phyloP scores from a whole-genome alignment of 169 alveolate genomes.

The Plasmodium relictum region DNA sequence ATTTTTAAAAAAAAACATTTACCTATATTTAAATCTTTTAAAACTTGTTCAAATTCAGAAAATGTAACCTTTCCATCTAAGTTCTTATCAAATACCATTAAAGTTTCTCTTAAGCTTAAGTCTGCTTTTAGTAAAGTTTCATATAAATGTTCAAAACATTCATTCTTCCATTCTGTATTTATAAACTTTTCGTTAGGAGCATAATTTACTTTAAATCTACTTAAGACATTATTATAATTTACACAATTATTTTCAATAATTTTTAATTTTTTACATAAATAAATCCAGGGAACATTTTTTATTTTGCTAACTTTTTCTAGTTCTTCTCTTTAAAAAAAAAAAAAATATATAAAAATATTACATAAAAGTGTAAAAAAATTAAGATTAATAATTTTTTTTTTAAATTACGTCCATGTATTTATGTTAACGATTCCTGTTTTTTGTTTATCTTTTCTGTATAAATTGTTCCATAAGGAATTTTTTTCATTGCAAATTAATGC shows the following conservation, averaged over 20 bases:
- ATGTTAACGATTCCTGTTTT: slow-evolving; percentile 65
- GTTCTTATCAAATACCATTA: slow-evolving; percentile 89
- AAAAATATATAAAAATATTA: background rate
- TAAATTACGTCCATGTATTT: slow-evolving; percentile 62
- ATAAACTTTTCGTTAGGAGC: slow-evolving; percentile 31
- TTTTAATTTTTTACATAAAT: slow-evolving; percentile 78
- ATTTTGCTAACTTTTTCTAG: slow-evolving; percentile 39
- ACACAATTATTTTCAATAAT: slow-evolving; percentile 80
- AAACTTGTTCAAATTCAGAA: slow-evolving; percentile 88
- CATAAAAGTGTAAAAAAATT: background rate
- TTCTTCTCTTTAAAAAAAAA: slow-evolving; percentile 25
- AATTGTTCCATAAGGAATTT: slow-evolving; percentile 55
- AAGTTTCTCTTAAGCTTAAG: slow-evolving; percentile 86
- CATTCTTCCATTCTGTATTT: slow-evolving; percentile 56
- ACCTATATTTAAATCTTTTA: slow-evolving; percentile 84
- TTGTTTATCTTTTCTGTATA: slow-evolving; percentile 46
- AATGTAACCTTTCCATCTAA: slow-evolving; percentile 89
- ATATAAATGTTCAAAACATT: slow-evolving; percentile 76
- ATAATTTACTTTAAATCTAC: slow-evolving; percentile 73
- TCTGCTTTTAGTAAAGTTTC: slow-evolving; percentile 89
- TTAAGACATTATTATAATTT: slow-evolving; percentile 83
- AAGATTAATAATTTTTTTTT: background rate
- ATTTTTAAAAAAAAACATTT: background rate
- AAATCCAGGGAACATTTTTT: slow-evolving; percentile 80
- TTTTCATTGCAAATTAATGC: slow-evolving; percentile 69